Evolutionary conservation across 2,329 filamentous ascomycete species (phyloP), one percentile per base, ranked within the genome.

Genomic region (Aspergillus calidoustus): DNA sequence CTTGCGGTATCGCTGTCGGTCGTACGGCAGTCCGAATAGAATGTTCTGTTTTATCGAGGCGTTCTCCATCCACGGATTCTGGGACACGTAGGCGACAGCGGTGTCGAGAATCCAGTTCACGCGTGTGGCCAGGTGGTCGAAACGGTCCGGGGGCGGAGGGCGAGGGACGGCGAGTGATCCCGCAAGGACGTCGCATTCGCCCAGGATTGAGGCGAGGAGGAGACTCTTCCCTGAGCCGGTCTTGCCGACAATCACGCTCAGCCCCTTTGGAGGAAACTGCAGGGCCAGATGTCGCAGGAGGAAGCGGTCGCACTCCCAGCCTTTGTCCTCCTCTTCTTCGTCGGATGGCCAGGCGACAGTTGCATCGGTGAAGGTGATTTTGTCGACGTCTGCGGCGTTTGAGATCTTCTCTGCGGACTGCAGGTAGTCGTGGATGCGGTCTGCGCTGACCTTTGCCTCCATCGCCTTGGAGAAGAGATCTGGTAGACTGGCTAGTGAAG

Each of bases 1-100:
- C 68, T 88, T 86, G 1, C 82, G 79, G 72, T 94, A 95, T 44
- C 92, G 86, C n/a, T 83, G 79, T 60, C 87, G 80, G 58, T 92
- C 85, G 31, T 84, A 85, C 0, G 91, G 91, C 2, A 93, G 79
- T 0, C 91, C 91, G 64, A 94, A 95, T 0, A 92, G 75, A 54
- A 95, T 90, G 68, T 95, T 96, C 49, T 92, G 88, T 59, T 85
- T 87, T 64, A 96, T 88, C 6, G 87, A 90, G 0, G 89, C 90
- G 68, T 93, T 94, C 71, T 94, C 91, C 53, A 95, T 91, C 91
- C 91, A 95, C 0, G 91, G 91, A 7, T 90, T 92, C 71, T 93
- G 91, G 1, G 89, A 86, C 38, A 93, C 89, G 68, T 89, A 94
- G 0, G 91, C 91, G 52, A 93, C 84, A 1, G 89, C 85, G 3